Evolutionary conservation across 164 flowering plant species (phyloP).

Genomic region (Sextonia rubra): DNA sequence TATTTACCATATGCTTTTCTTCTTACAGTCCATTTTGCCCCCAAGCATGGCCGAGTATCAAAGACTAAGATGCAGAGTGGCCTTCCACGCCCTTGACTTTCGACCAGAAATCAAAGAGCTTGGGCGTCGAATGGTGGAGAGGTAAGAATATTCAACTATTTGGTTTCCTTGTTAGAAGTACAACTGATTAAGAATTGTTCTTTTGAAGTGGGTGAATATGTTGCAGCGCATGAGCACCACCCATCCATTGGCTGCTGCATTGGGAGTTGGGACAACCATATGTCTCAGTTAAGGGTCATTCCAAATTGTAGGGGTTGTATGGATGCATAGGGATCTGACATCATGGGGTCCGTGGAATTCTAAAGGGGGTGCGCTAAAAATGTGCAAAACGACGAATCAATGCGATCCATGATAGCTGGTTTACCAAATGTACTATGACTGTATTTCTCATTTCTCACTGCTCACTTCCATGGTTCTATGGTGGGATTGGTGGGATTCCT

Average conservation of each 20-base stretch:
- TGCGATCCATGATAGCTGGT: background rate
- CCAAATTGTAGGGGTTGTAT: too few species aligned
- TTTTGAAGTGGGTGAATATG: background rate
- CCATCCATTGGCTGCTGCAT: slow-evolving; percentile 2
- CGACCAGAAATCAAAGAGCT: slow-evolving; percentile 72
- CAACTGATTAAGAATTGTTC: background rate
- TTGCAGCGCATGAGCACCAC: background rate
- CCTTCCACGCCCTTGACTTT: slow-evolving; percentile 90
- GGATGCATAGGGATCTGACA: too few species aligned
- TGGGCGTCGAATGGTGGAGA: slow-evolving; percentile 69
- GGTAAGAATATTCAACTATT: slow-evolving; percentile 33
- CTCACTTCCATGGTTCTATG: too few species aligned
- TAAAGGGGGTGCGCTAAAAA: too few species aligned
- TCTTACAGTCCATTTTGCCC: slow-evolving; percentile 73
- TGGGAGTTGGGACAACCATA: background rate
- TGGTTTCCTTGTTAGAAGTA: slow-evolving; percentile 1
- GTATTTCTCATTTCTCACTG: too few species aligned
- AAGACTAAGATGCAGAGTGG: slow-evolving; percentile 95
- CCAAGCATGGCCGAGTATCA: slow-evolving; percentile 74
- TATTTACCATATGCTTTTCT: background rate
- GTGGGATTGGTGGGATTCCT: too few species aligned
- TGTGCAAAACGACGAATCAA: too few species aligned
- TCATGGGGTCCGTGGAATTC: too few species aligned
- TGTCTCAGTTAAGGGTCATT: too few species aligned
- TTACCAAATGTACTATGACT: background rate